Evolutionary conservation across 306 rosid species (phyloP), one percentile per base, ranked within the genome.

Genomic region (Casuarina equisetifolia): DNA sequence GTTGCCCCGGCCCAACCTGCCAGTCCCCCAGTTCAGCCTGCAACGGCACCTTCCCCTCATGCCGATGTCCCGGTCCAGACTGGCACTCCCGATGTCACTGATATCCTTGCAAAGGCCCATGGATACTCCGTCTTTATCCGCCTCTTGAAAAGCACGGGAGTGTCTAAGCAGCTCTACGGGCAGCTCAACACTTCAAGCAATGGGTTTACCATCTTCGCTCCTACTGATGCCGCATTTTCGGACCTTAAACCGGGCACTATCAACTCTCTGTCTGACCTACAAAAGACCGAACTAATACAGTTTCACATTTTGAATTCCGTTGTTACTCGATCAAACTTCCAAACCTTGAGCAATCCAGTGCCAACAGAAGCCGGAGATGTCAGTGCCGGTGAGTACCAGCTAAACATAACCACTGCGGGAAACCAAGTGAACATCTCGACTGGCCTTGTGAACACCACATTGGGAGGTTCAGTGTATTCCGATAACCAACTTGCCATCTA

Each of bases 281-380:
- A 85, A 19, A 85, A 85, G 69, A 81, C 74, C 50, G 49, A 85
- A 62, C 84, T 85, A 53, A 40, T 85, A 38, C 84, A 79, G 52
- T 85, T 67, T 77, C 88, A 82, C 54, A 49, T 85, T 10, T 74
- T 79, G 12, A 85, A 85, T 1, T 61, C 72, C 5, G 70, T 48
- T 9, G 57, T 85, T 36, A 5, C 73, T 4, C 9, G 73, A 12
- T 58, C 80, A 3, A 82, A 79, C 72, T 85, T 85, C 74, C 86
- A 85, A 76, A 82, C 88, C 7, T 62, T 85, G 12, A 85, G 86
- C 77, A 85, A 85, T 66, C 88, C 88, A 5, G 82, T 85, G 10
- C 68, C 72, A 1, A 85, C 88, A 2, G 84, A 85, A 69, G 88
- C 84, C 32, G 85, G 86, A 67, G 85, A 79, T 43, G 62, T 64